Evolutionary conservation across 495 filamentous ascomycete species (phyloP).

Genomic region (Rusavskia elegans): DNA sequence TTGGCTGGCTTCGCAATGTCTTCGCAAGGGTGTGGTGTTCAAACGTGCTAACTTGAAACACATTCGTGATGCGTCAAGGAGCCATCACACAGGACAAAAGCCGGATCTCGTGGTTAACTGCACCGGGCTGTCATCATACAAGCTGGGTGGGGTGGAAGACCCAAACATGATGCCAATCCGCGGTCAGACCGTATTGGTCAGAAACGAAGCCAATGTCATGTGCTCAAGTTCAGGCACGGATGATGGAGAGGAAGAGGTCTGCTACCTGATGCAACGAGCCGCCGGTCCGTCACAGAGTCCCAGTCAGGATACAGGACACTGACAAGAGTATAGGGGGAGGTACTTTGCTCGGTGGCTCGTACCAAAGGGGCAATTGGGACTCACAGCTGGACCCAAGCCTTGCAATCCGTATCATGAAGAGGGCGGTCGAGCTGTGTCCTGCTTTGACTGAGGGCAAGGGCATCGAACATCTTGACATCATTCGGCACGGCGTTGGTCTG

Average conservation of each 20-base stretch:
- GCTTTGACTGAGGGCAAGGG: constrained; percentile 61
- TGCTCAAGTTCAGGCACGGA: constrained; percentile 55
- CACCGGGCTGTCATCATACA: constrained; percentile 59
- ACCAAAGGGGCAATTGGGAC: constrained; percentile 75
- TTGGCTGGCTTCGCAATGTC: constrained; percentile 66
- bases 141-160: constrained; percentile 74
- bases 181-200: constrained; percentile 77
- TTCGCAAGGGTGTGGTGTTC: constrained; percentile 50
- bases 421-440: constrained; percentile 57
- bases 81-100: constrained; percentile 44
- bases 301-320: background rate
- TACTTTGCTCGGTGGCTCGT: constrained; percentile 77
- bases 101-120: constrained; percentile 75
- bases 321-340: constrained; percentile 32
- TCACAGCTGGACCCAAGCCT: constrained; percentile 63
- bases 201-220: constrained; percentile 69
- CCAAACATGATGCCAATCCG: constrained; percentile 55
- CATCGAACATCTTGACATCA: constrained; percentile 63
- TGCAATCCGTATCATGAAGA: constrained; percentile 78
- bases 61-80: constrained; percentile 48
- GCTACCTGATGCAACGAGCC: constrained; percentile 85
- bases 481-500: constrained; percentile 79
- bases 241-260: constrained; percentile 62
- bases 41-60: constrained; percentile 46
- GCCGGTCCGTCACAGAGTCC: constrained; percentile 28